A percentile compares a stretch with the other conserved stretches of the same genome.
phyloP scores from a whole-genome alignment of 345 rosid genomes.

The Toxicodendron radicans region DNA sequence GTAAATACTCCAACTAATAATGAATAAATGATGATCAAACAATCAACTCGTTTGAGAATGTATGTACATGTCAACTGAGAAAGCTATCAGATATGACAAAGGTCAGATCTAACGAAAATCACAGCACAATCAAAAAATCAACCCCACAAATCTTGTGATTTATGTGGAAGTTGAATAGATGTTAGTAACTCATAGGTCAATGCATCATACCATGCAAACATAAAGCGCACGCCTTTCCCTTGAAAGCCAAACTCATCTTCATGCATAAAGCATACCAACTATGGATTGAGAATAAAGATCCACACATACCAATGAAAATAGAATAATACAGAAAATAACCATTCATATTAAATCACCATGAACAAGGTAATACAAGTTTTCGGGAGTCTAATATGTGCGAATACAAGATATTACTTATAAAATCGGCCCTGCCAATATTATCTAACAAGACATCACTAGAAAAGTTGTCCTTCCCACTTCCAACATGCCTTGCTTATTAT shows the following conservation, averaged over 20 bases:
- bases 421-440: not conserved
- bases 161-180: too few species aligned
- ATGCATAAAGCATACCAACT: not conserved
- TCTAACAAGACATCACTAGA: constrained; percentile 6
- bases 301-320: constrained; percentile 1
- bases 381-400: not conserved
- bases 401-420: not conserved
- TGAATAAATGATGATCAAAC: not conserved
- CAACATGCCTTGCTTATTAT: constrained; percentile 18
- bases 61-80: not conserved
- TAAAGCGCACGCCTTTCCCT: not conserved
- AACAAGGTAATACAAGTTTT: constrained; percentile 12
- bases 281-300: not conserved
- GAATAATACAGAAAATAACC: not conserved
- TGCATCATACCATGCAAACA: not conserved
- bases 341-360: not conserved
- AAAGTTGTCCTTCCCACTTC: constrained; percentile 13
- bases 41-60: not conserved
- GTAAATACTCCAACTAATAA: too few species aligned
- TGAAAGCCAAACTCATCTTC: not conserved
- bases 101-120: not conserved
- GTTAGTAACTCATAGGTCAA: too few species aligned
- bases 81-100: not conserved
- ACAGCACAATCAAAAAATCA: not conserved
- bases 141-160: not conserved